Percentiles rank a stretch among this genome's conserved stretches.
phyloP scores from a whole-genome alignment of 176 grass and related monocot species.

The Triticum monococcum region DNA sequence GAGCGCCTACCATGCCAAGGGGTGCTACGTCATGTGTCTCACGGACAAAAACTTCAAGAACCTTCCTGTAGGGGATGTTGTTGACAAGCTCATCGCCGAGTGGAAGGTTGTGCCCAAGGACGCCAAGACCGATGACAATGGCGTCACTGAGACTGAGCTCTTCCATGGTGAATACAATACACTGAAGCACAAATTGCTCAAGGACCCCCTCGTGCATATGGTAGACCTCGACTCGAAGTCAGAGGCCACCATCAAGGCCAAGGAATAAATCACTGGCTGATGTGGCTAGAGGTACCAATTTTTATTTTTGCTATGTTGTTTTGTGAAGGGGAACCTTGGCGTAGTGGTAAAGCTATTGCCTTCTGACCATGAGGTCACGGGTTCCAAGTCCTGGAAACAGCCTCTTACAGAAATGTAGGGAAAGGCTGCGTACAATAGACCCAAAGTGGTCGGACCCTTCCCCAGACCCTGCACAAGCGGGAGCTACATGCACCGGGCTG shows the following conservation, averaged over 20 bases:
- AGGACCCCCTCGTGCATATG: slow-evolving; percentile 30
- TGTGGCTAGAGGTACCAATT: neutral
- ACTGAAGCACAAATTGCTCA: slow-evolving; percentile 34
- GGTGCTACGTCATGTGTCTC: slow-evolving; percentile 74
- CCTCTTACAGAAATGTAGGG: too few relatives aligned
- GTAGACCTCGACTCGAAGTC: slow-evolving; percentile 38
- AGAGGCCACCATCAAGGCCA: slow-evolving; percentile 10
- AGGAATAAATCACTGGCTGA: neutral
- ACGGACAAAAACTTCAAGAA: slow-evolving; percentile 71
- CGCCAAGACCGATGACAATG: slow-evolving; percentile 43
- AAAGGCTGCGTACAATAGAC: too few relatives aligned
- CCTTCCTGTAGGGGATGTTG: slow-evolving; percentile 42
- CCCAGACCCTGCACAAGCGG: too few relatives aligned
- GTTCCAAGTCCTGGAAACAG: too few relatives aligned
- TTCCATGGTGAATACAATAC: slow-evolving; percentile 65
- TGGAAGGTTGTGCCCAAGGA: slow-evolving; percentile 31
- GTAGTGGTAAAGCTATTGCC: too few relatives aligned
- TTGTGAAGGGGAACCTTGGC: neutral
- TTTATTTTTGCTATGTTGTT: neutral
- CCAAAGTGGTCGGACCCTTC: too few relatives aligned
- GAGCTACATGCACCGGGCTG: too few relatives aligned
- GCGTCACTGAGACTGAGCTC: slow-evolving; percentile 40
- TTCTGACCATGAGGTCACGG: too few relatives aligned
- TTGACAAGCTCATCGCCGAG: slow-evolving; percentile 61
- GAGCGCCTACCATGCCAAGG: slow-evolving; percentile 56